Base-by-base conservation (phyloP, 2,329 filamentous ascomycete genomes). In the Colletotrichum paranaense region DNA sequence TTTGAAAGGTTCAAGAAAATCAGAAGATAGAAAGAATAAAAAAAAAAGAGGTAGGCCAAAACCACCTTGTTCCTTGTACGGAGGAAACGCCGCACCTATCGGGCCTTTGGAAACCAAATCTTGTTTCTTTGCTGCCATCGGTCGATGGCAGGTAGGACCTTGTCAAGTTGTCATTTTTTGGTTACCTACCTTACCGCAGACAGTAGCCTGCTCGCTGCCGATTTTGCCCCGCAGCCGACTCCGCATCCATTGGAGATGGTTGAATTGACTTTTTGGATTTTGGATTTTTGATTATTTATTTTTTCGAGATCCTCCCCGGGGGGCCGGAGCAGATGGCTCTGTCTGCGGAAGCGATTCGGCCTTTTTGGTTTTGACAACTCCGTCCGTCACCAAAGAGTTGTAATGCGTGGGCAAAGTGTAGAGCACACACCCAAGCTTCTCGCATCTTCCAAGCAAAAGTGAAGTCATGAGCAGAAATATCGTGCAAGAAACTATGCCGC, bases 41-140 rank as follows among this genome's bases (percentile, higher is more conserved):
- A 26, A 24, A 55, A 16, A 49, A 35, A 42, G 35, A 24, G 28
- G 16, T 6, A 46, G 19, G 16, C 22, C 19, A 28, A 53, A 8
- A 46, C 24, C 24, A 60, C 66, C 59, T 65, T 60, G 66, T 62
- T 28, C 56, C 60, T 28, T 59, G 49, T 26, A 30, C 49, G 24
- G 32, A 57, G 30, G 55, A 11, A 32, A 32, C 55, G 24, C 67
- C 70, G 26, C 30, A 56, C 38, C 46, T 65, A 70, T 73, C 66
- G 67, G 70, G 55, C 60, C 67, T 70, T 70, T 70, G 56, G 24
- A 38, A 24, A 32, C 28, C 55, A 46, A 64, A 69, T 69, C 69
- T 72, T 72, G 70, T 60, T 64, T 69, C 35, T 19, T 30, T 59
- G n/a, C 24, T 5, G 8, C n/a, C 26, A 42, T 42, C 24, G 22